These are phyloP conservation scores for Turnera subulata DNA, from an alignment of 345 rosid species.

Conservation along the genomic window DNA sequence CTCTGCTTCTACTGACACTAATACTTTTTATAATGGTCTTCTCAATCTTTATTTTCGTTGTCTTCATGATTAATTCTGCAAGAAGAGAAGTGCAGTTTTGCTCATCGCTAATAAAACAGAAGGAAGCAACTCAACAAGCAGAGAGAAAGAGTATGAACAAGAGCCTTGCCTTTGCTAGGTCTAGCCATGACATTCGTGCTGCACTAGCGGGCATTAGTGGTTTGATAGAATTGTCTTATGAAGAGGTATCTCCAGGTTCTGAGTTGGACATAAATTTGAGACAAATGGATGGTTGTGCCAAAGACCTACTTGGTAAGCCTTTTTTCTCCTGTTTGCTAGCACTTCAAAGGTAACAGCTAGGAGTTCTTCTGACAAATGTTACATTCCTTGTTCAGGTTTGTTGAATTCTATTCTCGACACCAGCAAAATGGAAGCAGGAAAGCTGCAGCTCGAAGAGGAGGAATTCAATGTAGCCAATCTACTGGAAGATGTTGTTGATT, in stretches of 20 bases:
- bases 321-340: neutral
- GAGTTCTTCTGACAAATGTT: neutral
- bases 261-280: constrained; percentile 39
- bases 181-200: constrained; percentile 77
- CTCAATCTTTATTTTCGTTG: constrained; percentile 28
- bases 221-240: constrained; percentile 40
- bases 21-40: constrained; percentile 22
- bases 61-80: constrained; percentile 36
- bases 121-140: constrained; percentile 76
- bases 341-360: too few species aligned
- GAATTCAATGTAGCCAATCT: constrained; percentile 56
- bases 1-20: constrained; percentile 29
- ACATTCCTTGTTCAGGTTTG: constrained; percentile 33
- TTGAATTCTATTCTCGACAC: constrained; percentile 65
- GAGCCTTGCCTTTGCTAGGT: constrained; percentile 62
- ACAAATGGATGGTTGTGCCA: constrained; percentile 44
- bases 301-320: constrained; percentile 31
- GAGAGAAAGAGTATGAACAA: constrained; percentile 74
- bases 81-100: constrained; percentile 46
- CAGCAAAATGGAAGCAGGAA: constrained; percentile 82
- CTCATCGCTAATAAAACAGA: constrained; percentile 55
- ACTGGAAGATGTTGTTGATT: constrained; percentile 57
- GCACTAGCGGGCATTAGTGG: constrained; percentile 60
- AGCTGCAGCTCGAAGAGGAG: constrained; percentile 67
- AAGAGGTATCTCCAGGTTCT: constrained; percentile 36